Evolutionary conservation across 257 asterid species (phyloP).

Genomic region (Plantago major): DNA sequence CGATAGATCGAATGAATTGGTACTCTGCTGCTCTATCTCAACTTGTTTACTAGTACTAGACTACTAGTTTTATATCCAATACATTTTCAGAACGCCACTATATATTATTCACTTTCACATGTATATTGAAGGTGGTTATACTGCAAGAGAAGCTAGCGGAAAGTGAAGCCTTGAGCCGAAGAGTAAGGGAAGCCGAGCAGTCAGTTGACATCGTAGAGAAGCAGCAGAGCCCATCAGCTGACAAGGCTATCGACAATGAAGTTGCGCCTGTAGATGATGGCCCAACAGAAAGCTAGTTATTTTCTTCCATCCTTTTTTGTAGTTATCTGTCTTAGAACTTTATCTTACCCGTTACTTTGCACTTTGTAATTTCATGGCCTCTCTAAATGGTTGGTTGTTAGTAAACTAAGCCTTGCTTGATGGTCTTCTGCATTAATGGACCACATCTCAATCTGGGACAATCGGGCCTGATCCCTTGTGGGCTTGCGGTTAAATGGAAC

Average conservation of each 20-base stretch:
- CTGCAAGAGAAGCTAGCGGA: conserved; percentile 80
- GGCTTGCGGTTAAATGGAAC: too few relatives aligned
- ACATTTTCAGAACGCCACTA: background rate
- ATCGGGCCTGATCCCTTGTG: too few relatives aligned
- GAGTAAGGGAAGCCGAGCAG: conserved; percentile 43
- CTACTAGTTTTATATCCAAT: background rate
- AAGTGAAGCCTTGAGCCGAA: conserved; percentile 52
- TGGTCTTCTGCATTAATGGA: too few relatives aligned
- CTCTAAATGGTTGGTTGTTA: background rate
- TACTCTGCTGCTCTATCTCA: conserved; percentile 18
- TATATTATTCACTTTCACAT: conserved; percentile 3
- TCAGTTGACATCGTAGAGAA: conserved; percentile 30
- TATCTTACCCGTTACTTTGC: background rate
- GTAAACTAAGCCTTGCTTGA: too few relatives aligned
- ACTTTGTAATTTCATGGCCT: background rate
- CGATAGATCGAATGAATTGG: conserved; percentile 92
- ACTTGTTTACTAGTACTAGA: background rate
- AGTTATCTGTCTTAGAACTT: conserved; percentile 2
- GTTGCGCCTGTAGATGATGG: conserved; percentile 25
- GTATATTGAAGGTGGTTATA: conserved; percentile 52
- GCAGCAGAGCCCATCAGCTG: conserved; percentile 31
- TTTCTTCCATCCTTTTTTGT: background rate
- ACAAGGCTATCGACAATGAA: conserved; percentile 28
- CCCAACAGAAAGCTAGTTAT: conserved; percentile 25
- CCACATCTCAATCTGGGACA: too few relatives aligned